Percentiles rank a stretch among this genome's conserved stretches.
phyloP scores from a whole-genome alignment of 805 yeast species.

The Debaryomyces maramus region DNA sequence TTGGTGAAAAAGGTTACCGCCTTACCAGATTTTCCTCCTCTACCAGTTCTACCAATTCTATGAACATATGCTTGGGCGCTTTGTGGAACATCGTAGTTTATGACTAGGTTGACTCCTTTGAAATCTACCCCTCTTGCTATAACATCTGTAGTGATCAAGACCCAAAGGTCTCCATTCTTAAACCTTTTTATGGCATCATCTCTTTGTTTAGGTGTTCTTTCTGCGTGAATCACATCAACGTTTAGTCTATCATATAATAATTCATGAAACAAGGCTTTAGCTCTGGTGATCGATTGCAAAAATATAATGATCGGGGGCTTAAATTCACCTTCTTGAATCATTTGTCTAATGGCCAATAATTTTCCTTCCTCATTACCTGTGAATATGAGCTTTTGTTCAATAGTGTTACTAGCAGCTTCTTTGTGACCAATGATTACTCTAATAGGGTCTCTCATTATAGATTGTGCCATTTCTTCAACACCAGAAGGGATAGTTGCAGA shows the following conservation, averaged over 20 bases:
- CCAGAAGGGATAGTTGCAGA: slow-evolving; percentile 95
- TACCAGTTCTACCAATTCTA: slow-evolving; percentile 97
- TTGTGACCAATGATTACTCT: slow-evolving; percentile 90
- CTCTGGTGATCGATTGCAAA: slow-evolving; percentile 87
- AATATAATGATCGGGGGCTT: slow-evolving; percentile 92
- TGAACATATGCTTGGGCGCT: slow-evolving; percentile 94
- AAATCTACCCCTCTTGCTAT: slow-evolving; percentile 96
- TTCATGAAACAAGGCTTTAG: slow-evolving; percentile 93
- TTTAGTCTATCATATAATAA: slow-evolving; percentile 85
- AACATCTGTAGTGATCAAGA: slow-evolving; percentile 93
- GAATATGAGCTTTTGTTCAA: slow-evolving; percentile 78
- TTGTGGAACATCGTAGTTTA: slow-evolving; percentile 95
- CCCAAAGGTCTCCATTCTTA: slow-evolving; percentile 92
- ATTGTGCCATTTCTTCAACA: slow-evolving; percentile 83
- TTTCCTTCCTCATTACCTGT: slow-evolving; percentile 98
- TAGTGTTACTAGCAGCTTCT: slow-evolving; percentile 84
- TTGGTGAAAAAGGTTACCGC: slow-evolving; percentile 94
- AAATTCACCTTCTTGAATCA: slow-evolving; percentile 80
- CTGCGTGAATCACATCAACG: slow-evolving; percentile 96
- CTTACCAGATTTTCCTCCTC: slow-evolving; percentile 84
- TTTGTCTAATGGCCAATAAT: slow-evolving; percentile 83
- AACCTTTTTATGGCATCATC: slow-evolving; percentile 81
- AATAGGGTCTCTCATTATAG: slow-evolving; percentile 82
- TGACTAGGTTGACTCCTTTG: slow-evolving; percentile 90
- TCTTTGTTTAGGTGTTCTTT: slow-evolving; percentile 85